Conservation (phyloP, 2,329 filamentous ascomycete genomes). For the Ophiostoma triangulosporum region DNA sequence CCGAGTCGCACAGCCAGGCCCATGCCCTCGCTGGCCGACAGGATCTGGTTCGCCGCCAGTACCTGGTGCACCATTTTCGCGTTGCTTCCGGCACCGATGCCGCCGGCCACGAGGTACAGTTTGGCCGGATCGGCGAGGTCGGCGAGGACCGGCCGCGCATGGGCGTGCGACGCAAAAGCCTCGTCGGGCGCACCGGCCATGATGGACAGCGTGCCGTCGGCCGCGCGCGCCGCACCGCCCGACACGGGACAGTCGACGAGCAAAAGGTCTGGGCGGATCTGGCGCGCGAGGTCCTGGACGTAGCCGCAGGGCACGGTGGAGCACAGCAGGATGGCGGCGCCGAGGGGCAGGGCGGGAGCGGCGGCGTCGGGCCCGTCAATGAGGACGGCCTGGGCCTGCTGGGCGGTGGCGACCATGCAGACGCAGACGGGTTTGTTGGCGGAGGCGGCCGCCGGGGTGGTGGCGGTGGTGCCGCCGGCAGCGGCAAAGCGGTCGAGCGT, state of each 20-base stretch:
- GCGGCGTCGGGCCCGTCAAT: constrained; percentile 44
- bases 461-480: constrained; percentile 46
- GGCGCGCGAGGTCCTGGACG: constrained; percentile 43
- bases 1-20: constrained; percentile 44
- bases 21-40: constrained; percentile 45
- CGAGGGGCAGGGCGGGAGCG: constrained; percentile 34
- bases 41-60: constrained; percentile 48
- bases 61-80: constrained; percentile 54
- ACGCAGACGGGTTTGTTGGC: constrained; percentile 46
- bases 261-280: constrained; percentile 49
- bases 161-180: constrained; percentile 43
- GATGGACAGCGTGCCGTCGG: constrained; percentile 60
- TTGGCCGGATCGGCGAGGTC: constrained; percentile 49
- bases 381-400: constrained; percentile 52
- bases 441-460: constrained; percentile 49
- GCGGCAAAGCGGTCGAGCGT: constrained; percentile 51
- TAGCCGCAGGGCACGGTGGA: constrained; percentile 59
- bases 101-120: constrained; percentile 47
- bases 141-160: constrained; percentile 44
- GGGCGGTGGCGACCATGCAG: constrained; percentile 63
- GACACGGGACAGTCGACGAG: constrained; percentile 63
- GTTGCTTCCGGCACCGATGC: constrained; percentile 45
- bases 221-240: constrained; percentile 54
- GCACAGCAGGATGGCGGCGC: constrained; percentile 50
- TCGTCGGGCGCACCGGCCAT: constrained; percentile 50